Percentiles rank a stretch among this genome's conserved stretches.
Evolutionary conservation across 441 rosid genomes (phyloP).

Genomic region (Iberis amara): DNA sequence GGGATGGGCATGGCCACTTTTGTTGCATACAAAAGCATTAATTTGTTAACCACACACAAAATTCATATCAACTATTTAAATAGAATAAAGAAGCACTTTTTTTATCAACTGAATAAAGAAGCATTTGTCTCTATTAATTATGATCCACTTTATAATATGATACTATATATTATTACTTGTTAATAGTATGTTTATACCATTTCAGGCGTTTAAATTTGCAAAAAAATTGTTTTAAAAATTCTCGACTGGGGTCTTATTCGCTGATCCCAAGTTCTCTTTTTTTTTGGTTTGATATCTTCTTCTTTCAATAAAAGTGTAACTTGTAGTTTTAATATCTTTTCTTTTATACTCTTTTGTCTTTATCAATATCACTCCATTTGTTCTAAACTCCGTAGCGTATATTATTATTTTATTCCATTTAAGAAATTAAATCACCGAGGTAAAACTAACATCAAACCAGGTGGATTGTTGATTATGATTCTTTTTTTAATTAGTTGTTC

Average conservation of each 20-base stretch:
- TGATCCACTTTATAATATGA: not conserved
- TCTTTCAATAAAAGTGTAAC: too few species aligned
- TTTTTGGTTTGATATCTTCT: too few species aligned
- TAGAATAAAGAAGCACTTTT: not conserved
- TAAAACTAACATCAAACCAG: too few species aligned
- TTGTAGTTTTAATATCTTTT: constrained; percentile 13
- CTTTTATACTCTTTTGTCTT: constrained; percentile 28
- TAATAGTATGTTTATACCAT: not conserved
- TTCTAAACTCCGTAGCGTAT: too few species aligned
- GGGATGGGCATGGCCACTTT: constrained; percentile 19
- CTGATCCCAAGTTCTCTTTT: constrained; percentile 84
- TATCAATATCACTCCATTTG: too few species aligned
- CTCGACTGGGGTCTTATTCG: constrained; percentile 33
- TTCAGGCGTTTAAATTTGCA: constrained; percentile 24
- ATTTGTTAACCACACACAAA: constrained; percentile 4
- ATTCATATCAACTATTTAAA: too few species aligned
- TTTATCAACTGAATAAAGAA: constrained; percentile 16
- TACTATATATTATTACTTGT: not conserved
- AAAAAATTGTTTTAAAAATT: not conserved
- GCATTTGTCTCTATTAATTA: constrained; percentile 1
- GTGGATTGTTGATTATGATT: not conserved
- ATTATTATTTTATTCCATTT: too few species aligned
- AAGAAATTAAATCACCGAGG: too few species aligned
- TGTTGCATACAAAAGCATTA: constrained; percentile 23
- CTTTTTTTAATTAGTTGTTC: not conserved